Conservation (phyloP, 768 basidiomycete species). For the Tulasnella sp. region DNA sequence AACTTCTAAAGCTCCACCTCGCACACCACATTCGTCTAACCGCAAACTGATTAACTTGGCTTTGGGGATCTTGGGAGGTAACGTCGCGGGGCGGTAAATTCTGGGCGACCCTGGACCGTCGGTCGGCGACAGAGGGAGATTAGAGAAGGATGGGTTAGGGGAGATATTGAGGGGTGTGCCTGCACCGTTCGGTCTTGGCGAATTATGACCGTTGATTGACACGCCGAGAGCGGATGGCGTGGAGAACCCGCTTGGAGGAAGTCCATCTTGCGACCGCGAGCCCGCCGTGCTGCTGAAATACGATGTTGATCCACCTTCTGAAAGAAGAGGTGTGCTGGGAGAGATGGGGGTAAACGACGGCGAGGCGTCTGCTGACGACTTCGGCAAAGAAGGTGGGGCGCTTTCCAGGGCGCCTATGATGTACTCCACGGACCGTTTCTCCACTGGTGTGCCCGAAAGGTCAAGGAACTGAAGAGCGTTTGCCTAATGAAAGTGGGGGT, state of each 20-base stretch:
- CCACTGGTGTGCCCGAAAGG: constrained; percentile 77
- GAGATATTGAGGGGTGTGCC: not conserved
- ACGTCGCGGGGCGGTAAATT: not conserved
- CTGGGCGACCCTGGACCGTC: not conserved
- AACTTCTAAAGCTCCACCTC: constrained; percentile 68
- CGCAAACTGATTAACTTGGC: constrained; percentile 63
- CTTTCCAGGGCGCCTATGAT: constrained; percentile 63
- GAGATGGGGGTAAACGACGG: constrained; percentile 1
- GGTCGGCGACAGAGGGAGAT: not conserved
- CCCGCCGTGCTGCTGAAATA: constrained; percentile 22
- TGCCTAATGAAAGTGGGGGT: constrained; percentile 45
- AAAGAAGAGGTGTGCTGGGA: constrained; percentile 18
- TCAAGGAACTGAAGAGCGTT: constrained; percentile 80
- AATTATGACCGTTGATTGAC: not conserved
- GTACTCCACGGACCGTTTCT: constrained; percentile 80
- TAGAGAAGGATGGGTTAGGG: not conserved
- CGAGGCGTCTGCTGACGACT: not conserved
- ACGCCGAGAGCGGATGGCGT: not conserved
- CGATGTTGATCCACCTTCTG: not conserved
- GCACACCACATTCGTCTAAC: constrained; percentile 79
- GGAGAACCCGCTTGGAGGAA: constrained; percentile 17
- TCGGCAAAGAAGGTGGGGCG: constrained; percentile 28
- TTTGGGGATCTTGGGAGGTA: constrained; percentile 10
- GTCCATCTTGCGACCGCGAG: constrained; percentile 29
- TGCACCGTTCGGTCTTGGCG: not conserved